A percentile compares a stretch with the other conserved stretches of the same genome.
Evolutionary conservation across 176 grass and related monocot species (phyloP).

Genomic region (Pharus latifolius): DNA sequence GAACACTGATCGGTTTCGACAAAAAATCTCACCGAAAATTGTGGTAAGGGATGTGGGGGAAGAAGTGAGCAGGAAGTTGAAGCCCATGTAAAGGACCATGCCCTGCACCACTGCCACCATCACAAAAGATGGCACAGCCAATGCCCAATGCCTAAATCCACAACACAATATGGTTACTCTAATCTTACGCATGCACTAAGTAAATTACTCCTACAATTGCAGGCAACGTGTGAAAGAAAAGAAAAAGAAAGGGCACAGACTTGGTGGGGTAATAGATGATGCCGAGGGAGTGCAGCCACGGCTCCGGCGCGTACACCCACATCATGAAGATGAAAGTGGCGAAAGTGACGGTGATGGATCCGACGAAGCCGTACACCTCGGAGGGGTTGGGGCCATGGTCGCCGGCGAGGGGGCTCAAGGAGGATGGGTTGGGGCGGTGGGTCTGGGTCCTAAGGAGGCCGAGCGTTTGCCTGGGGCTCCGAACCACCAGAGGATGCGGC

Average conservation of each 20-base stretch:
- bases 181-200: too few relatives aligned
- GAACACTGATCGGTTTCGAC: too few relatives aligned
- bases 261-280: conserved; percentile 94
- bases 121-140: conserved; percentile 40
- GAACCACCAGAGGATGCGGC: conserved; percentile 51
- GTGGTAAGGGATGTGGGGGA: conserved; percentile 24
- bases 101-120: conserved; percentile 21
- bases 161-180: too few relatives aligned
- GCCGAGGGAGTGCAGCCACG: conserved; percentile 46
- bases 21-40: conserved; percentile 31
- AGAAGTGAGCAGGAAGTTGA: conserved; percentile 37
- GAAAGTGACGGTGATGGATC: conserved; percentile 77
- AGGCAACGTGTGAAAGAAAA: too few relatives aligned
- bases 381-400: conserved; percentile 71
- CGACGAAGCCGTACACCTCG: conserved; percentile 87
- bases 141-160: conserved; percentile 40
- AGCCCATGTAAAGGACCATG: conserved; percentile 37
- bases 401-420: not conserved
- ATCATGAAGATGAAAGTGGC: conserved; percentile 51
- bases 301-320: conserved; percentile 67
- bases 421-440: not conserved
- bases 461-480: conserved; percentile 57
- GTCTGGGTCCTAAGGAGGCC: conserved; percentile 67
- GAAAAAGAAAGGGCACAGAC: too few relatives aligned
- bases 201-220: too few relatives aligned